These are phyloP conservation scores for Syncephalastrum monosporum DNA, from an alignment of 371 early-diverging fungal genomes.

Conservation along the genomic window DNA sequence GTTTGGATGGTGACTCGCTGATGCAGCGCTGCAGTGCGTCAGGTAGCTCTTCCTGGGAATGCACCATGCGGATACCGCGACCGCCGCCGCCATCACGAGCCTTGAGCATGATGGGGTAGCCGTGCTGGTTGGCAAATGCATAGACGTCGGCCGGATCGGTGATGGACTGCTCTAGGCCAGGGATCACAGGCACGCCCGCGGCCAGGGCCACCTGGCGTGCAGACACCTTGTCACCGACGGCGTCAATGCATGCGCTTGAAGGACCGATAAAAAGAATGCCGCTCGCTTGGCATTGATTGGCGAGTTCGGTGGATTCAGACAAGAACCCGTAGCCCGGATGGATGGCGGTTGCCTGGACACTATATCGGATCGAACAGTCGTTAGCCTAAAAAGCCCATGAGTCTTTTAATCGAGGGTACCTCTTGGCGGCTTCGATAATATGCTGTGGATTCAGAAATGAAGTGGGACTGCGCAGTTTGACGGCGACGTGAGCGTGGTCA, in stretches of 20 bases:
- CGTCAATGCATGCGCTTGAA: slow-evolving; percentile 70
- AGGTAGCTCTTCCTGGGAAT: slow-evolving; percentile 15
- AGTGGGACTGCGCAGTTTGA: slow-evolving; percentile 22
- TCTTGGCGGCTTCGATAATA: slow-evolving; percentile 32
- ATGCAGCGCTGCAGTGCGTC: slow-evolving; percentile 32
- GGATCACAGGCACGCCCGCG: slow-evolving; percentile 34
- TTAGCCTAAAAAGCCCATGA: too few species aligned
- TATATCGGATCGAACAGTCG: background rate
- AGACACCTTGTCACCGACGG: slow-evolving; percentile 91
- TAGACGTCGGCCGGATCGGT: slow-evolving; percentile 18
- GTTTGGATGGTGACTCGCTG: slow-evolving; percentile 39
- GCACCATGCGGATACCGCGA: slow-evolving; percentile 81
- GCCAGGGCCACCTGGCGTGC: slow-evolving; percentile 34
- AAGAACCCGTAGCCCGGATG: slow-evolving; percentile 92
- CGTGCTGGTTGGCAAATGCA: slow-evolving; percentile 31
- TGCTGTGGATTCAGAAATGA: slow-evolving; percentile 29
- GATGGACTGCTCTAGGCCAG: slow-evolving; percentile 29
- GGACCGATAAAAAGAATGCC: slow-evolving; percentile 79
- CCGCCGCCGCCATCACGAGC: slow-evolving; percentile 90
- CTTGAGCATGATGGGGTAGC: slow-evolving; percentile 87
- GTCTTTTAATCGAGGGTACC: slow-evolving; percentile 5
- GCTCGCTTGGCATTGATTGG: slow-evolving; percentile 55
- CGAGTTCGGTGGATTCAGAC: slow-evolving; percentile 74
- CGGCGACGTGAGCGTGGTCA: slow-evolving; percentile 16
- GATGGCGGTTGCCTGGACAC: slow-evolving; percentile 50